Percentiles rank a stretch among this genome's conserved stretches.
Conservation (phyloP, 768 basidiomycete species). For the Boletus reticuloceps region DNA sequence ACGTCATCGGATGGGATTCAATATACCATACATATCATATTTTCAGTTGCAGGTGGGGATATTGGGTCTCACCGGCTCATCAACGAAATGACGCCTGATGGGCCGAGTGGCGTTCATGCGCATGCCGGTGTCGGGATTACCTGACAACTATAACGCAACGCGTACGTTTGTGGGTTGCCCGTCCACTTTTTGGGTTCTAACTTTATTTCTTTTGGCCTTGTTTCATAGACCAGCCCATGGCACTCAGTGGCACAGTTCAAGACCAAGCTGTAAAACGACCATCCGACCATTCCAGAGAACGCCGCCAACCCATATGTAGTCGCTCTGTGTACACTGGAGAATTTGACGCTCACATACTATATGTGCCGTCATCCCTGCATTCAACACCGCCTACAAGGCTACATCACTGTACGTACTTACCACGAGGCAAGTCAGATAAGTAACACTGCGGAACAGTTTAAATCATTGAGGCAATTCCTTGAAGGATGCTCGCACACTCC, state of each 20-base stretch:
- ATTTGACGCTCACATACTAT: background rate
- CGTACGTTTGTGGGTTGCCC: conserved; percentile 25
- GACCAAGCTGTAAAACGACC: conserved; percentile 12
- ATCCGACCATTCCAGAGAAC: background rate
- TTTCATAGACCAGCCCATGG: conserved; percentile 29
- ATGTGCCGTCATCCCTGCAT: background rate
- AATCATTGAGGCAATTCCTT: too few relatives aligned
- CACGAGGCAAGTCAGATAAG: too few relatives aligned
- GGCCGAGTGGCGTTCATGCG: conserved; percentile 39
- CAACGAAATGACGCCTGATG: conserved; percentile 67
- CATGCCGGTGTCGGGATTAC: conserved; percentile 23
- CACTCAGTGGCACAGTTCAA: conserved; percentile 24
- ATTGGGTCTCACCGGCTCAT: conserved; percentile 70
- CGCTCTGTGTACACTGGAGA: background rate
- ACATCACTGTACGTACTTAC: too few relatives aligned
- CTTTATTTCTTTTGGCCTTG: background rate
- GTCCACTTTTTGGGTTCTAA: background rate
- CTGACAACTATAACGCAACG: conserved; percentile 32
- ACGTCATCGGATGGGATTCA: conserved; percentile 46
- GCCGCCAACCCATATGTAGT: background rate
- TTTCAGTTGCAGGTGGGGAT: conserved; percentile 92
- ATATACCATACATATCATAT: conserved; percentile 24
- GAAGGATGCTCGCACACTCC: too few relatives aligned
- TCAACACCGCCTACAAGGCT: too few relatives aligned
- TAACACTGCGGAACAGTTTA: too few relatives aligned